Conservation (phyloP, 2,329 filamentous ascomycete genomes). For the Calycina herbarum region DNA sequence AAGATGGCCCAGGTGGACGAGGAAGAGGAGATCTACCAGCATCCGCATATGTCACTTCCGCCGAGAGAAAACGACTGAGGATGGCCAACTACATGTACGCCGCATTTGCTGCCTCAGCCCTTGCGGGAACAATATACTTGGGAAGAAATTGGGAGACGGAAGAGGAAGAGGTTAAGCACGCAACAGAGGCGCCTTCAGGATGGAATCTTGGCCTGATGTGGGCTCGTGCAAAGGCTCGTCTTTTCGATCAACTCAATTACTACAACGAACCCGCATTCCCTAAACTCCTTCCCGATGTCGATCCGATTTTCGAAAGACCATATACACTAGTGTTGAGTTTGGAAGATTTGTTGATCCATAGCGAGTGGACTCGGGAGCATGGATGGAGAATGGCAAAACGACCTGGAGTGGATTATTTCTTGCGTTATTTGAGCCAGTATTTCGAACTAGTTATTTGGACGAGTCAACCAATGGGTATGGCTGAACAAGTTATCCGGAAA, state of each 20-base stretch:
- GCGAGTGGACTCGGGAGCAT: conserved; percentile 90
- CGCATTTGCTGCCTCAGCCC: conserved; percentile 54
- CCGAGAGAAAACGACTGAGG: conserved; percentile 76
- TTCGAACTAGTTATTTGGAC: conserved; percentile 98
- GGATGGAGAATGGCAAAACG: conserved; percentile 95
- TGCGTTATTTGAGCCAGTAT: conserved; percentile 95
- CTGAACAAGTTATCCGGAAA: conserved; percentile 86
- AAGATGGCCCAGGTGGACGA: conserved; percentile 46
- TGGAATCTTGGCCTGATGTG: conserved; percentile 78
- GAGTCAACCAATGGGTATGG: conserved; percentile 77
- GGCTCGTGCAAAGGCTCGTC: conserved; percentile 73
- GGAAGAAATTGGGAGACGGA: conserved; percentile 83
- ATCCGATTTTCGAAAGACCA: conserved; percentile 77
- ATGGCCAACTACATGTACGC: conserved; percentile 75
- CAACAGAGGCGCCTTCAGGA: conserved; percentile 74
- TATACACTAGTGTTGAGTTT: conserved; percentile 92
- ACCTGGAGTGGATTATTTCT: conserved; percentile 94
- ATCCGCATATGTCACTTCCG: conserved; percentile 85
- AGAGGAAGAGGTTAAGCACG: conserved; percentile 63
- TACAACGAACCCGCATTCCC: conserved; percentile 96
- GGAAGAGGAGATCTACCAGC: conserved; percentile 69
- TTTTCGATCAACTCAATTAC: conserved; percentile 77
- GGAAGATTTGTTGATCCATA: conserved; percentile 92
- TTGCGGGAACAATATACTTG: conserved; percentile 61
- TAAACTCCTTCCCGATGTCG: conserved; percentile 82